Conservation (phyloP, 805 yeast species). For the Ogataea angusta region DNA sequence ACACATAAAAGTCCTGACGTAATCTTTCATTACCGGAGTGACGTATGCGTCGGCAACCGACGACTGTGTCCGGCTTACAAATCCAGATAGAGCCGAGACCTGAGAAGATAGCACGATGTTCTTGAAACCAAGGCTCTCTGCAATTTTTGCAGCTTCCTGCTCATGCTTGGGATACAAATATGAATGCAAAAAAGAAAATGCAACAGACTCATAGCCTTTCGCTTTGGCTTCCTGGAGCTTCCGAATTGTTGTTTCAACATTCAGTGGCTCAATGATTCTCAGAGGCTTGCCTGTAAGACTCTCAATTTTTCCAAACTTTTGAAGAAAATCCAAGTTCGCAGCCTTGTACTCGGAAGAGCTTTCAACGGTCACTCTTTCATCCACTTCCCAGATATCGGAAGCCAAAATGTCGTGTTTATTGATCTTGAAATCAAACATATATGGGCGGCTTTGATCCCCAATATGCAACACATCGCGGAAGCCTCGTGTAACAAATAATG, state of each 20-base stretch:
- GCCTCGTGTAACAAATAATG: constrained; percentile 81
- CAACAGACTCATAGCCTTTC: constrained; percentile 62
- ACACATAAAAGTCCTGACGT: constrained; percentile 52
- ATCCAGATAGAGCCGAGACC: constrained; percentile 72
- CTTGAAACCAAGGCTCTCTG: constrained; percentile 58
- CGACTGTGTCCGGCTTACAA: constrained; percentile 70
- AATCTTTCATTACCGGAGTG: constrained; percentile 70
- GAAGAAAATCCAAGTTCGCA: constrained; percentile 48
- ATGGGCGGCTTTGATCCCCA: constrained; percentile 90
- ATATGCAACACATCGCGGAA: constrained; percentile 76
- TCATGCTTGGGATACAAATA: constrained; percentile 73
- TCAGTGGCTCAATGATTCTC: constrained; percentile 50
- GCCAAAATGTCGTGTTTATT: constrained; percentile 67
- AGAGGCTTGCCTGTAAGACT: constrained; percentile 69
- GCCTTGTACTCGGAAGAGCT: constrained; percentile 11
- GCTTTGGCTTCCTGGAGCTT: constrained; percentile 43
- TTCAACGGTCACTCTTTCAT: constrained; percentile 83
- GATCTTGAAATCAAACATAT: constrained; percentile 78
- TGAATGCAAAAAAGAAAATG: constrained; percentile 68
- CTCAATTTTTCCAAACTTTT: constrained; percentile 52
- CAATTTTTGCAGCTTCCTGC: constrained; percentile 50
- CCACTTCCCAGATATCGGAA: constrained; percentile 72
- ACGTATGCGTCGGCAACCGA: constrained; percentile 78
- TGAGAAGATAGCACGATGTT: constrained; percentile 65
- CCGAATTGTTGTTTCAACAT: constrained; percentile 38